Evolutionary conservation across 1,284 basidiomycete species (phyloP), one percentile per base, ranked within the genome.

Genomic region (Ustilago vetiveriae): DNA sequence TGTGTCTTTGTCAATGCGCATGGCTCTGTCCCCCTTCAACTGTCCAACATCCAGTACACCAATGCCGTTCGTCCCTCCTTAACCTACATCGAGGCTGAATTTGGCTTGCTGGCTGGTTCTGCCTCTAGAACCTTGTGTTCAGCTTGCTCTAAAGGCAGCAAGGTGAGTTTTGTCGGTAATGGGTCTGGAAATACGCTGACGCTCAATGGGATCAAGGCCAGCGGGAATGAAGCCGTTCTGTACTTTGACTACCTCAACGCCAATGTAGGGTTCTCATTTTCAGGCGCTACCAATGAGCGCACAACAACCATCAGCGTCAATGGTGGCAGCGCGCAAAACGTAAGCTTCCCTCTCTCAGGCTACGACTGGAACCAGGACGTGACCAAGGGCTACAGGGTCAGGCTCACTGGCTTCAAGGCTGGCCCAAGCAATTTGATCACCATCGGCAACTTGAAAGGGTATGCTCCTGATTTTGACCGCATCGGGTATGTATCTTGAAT

Each of bases 211-310:
- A 42, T 74, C 46, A 35, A 37, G 13, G 50, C 62, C 1, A 50
- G 35, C 19, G 42, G 36, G 3, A 45, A 55, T 14, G 52, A 55
- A 19, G 45, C 45, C 4, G 53, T 57, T 22, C 41, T 74, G n/a
- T 54, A 63, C 39, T 64, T 74, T 42, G 72, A 74, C 49, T 74
- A 74, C 41, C 50, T 74, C 53, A 74, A 74, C 37, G 53, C 57
- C 13, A 58, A 74, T 6, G 60, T 74, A 11, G 44, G 49, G 7
- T 72, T 57, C 44, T 54, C 54, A 3, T 60, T 60, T 21, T 40
- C 27, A 6, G 58, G 59, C 7, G 51, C 48, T 4, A 57, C 62
- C 35, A 72, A 72, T 42, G 54, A 44, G 3, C 47, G 63, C 33
- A 35, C 16, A 19, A 63, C 64, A 7, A 27, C 30, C 26, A 60